Percentiles rank a stretch among this genome's conserved stretches.
Evolutionary conservation across 345 rosid species (phyloP).

Genomic region (Brassica incana): DNA sequence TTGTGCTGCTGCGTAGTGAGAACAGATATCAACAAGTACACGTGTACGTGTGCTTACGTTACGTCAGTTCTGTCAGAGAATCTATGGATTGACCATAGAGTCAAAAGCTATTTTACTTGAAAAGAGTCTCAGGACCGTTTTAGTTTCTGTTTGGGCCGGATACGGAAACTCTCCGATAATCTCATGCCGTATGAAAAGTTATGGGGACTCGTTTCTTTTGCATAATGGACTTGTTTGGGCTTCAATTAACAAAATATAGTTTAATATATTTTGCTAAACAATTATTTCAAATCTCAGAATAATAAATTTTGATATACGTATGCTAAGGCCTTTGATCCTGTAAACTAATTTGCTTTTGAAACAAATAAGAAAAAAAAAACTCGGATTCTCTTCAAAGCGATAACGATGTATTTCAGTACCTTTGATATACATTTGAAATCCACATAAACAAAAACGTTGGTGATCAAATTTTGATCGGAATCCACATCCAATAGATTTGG

Average conservation of each 20-base stretch:
- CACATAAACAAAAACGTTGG: not conserved
- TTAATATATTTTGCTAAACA: too few relatives aligned
- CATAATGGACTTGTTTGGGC: not conserved
- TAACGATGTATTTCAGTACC: not conserved
- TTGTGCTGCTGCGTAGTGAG: constrained; percentile 42
- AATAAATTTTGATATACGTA: not conserved
- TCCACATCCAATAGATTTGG: not conserved
- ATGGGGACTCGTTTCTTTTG: not conserved
- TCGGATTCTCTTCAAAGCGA: not conserved
- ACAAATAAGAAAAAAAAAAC: too few relatives aligned
- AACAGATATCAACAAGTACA: constrained; percentile 8
- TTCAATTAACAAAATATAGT: not conserved
- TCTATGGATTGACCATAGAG: constrained; percentile 9
- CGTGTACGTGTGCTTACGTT: constrained; percentile 27
- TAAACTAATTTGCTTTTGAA: too few relatives aligned
- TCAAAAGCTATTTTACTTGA: not conserved
- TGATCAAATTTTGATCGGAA: not conserved
- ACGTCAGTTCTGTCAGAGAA: constrained; percentile 2
- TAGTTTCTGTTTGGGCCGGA: not conserved
- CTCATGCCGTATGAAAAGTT: not conserved
- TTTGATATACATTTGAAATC: not conserved
- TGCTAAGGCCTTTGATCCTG: not conserved
- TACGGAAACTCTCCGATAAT: not conserved
- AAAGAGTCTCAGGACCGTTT: constrained; percentile 11
- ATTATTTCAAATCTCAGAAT: not conserved